phyloP scores from a whole-genome alignment of 305 asterid genomes.

The Fraxinus nigra region DNA sequence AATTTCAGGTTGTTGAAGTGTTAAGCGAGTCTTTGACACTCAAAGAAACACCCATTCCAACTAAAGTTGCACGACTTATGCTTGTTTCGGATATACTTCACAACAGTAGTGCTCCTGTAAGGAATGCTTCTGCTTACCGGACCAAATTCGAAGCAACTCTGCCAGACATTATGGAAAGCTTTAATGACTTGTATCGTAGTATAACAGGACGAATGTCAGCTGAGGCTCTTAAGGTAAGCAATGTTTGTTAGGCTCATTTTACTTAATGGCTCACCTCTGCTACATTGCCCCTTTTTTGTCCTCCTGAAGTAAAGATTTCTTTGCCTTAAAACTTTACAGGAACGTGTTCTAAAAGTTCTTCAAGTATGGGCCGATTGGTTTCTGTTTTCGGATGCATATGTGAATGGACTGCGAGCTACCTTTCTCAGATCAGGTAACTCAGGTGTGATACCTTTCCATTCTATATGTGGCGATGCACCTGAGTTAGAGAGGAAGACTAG shows the following conservation, averaged over 20 bases:
- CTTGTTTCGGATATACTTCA: conserved; percentile 98
- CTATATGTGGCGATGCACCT: conserved; percentile 65
- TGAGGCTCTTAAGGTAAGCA: conserved; percentile 86
- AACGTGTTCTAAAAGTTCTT: conserved; percentile 54
- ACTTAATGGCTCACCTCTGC: conserved; percentile 39
- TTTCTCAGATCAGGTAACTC: conserved; percentile 85
- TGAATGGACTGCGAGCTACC: conserved; percentile 90
- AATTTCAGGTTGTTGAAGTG: conserved; percentile 84
- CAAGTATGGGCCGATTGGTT: conserved; percentile 67
- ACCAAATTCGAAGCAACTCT: conserved; percentile 82
- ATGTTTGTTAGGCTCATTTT: conserved; percentile 14
- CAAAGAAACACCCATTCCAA: conserved; percentile 94
- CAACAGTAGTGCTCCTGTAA: conserved; percentile 96
- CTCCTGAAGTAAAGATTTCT: conserved; percentile 22
- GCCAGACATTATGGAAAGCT: conserved; percentile 57
- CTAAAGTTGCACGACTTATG: conserved; percentile 99
- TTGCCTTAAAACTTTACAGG: conserved; percentile 30
- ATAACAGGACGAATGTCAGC: conserved; percentile 95
- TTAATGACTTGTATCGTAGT: conserved; percentile 61
- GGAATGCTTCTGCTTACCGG: conserved; percentile 96
- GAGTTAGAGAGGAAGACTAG: conserved; percentile 39
- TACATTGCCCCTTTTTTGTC: conserved; percentile 4
- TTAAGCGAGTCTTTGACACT: conserved; percentile 96
- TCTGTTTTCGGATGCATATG: conserved; percentile 60
- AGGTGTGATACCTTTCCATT: conserved; percentile 78